Conservation (phyloP, 805 yeast genomes). For the Millerago galiae region DNA sequence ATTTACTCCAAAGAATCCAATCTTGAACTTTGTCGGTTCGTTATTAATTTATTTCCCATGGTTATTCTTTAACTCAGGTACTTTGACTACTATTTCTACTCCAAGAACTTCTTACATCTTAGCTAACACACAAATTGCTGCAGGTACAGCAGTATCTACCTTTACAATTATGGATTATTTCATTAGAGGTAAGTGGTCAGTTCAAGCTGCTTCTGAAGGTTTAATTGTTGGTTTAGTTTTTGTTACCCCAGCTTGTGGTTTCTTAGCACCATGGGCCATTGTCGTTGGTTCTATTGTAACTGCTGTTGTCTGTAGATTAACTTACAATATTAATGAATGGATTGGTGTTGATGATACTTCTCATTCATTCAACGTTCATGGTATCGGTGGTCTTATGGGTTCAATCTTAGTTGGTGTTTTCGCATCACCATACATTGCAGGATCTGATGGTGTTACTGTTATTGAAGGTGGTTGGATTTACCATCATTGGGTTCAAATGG, state of each 20-base stretch:
- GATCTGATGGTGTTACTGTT: slow-evolving; percentile 78
- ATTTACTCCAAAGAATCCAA: slow-evolving; percentile 87
- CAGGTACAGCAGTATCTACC: slow-evolving; percentile 80
- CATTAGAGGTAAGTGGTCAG: slow-evolving; percentile 81
- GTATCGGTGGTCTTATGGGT: slow-evolving; percentile 90
- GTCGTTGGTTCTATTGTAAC: slow-evolving; percentile 74
- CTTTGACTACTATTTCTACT: slow-evolving; percentile 68
- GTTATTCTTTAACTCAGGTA: slow-evolving; percentile 92
- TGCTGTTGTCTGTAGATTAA: slow-evolving; percentile 77
- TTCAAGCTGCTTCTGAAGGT: slow-evolving; percentile 92
- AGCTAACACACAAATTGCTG: slow-evolving; percentile 85
- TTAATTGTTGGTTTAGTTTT: slow-evolving; percentile 95
- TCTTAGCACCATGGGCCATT: slow-evolving; percentile 88
- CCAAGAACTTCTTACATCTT: slow-evolving; percentile 82
- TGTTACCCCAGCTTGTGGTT: slow-evolving; percentile 92
- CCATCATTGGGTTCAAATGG: slow-evolving; percentile 87
- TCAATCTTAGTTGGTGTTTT: slow-evolving; percentile 78
- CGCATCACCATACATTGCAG: slow-evolving; percentile 79
- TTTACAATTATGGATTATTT: slow-evolving; percentile 87
- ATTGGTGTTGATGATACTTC: slow-evolving; percentile 82
- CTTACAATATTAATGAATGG: slow-evolving; percentile 77
- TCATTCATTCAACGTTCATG: slow-evolving; percentile 95
- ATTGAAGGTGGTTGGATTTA: slow-evolving; percentile 92
- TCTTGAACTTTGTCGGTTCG: slow-evolving; percentile 85
- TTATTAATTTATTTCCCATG: slow-evolving; percentile 89